Percentiles rank a stretch among this genome's conserved stretches.
Evolutionary conservation across 345 rosid genomes (phyloP).

Genomic region (Clarkia xantiana): DNA sequence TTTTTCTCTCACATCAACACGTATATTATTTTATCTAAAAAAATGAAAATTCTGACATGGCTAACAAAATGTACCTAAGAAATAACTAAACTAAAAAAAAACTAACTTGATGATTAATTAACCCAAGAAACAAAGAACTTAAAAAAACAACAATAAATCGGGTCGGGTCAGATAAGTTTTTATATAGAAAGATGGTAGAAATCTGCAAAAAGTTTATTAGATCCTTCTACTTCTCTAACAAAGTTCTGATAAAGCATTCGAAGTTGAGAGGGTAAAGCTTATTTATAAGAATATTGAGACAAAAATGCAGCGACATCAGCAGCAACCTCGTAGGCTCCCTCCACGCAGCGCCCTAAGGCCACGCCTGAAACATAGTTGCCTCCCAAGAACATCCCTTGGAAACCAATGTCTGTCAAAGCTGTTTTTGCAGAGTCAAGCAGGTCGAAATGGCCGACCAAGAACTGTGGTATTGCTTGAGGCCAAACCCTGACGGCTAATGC

Average conservation of each 20-base stretch:
- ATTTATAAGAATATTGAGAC: slow-evolving; percentile 41
- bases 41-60: too few relatives aligned
- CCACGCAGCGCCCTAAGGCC: slow-evolving; percentile 81
- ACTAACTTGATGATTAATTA: too few relatives aligned
- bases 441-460: slow-evolving; percentile 73
- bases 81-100: too few relatives aligned
- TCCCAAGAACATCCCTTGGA: slow-evolving; percentile 60
- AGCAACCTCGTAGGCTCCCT: slow-evolving; percentile 72
- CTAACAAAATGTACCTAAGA: too few relatives aligned
- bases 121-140: too few relatives aligned
- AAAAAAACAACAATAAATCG: too few relatives aligned
- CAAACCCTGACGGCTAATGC: slow-evolving; percentile 62
- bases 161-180: too few relatives aligned
- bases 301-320: slow-evolving; percentile 51
- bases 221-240: not conserved
- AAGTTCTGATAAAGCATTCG: not conserved
- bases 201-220: too few relatives aligned
- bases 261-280: slow-evolving; percentile 1
- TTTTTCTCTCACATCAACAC: too few relatives aligned
- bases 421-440: slow-evolving; percentile 47
- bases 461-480: slow-evolving; percentile 95
- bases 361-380: slow-evolving; percentile 80
- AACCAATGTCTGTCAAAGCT: slow-evolving; percentile 34
- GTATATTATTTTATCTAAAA: too few relatives aligned
- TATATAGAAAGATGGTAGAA: too few relatives aligned